Evolutionary conservation across 1,284 basidiomycete genomes (phyloP), one percentile per base, ranked within the genome.

Genomic region (Peniophora sp.): DNA sequence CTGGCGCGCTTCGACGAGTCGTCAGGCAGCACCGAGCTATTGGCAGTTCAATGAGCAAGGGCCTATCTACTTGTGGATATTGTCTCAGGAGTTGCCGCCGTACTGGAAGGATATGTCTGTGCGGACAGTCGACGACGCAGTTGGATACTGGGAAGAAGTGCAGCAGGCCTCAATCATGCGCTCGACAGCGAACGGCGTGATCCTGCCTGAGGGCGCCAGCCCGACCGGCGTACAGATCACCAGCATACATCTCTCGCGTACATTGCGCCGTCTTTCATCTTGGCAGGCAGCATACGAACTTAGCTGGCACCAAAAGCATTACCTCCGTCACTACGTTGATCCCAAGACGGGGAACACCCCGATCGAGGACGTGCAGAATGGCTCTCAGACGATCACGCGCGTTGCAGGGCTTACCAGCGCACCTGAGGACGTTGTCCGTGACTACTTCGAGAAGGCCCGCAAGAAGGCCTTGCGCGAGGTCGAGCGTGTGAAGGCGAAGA

Each of bases 221-320:
- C 53, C 54, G 17, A 58, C 58, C 3, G 60, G 60, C 51, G 52
- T 59, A 23, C 59, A 56, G 51, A 56, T 60, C 45, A 59, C 53
- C 25, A 51, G 66, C 17, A 62, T 60, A 52, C 48, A 23, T 48
- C 53, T 72, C 25, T 68, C 67, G 49, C 71, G 71, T 55, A 71
- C 72, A 23, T 65, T 83, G 19, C 75, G 77, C 44, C 77, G 82
- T 17, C 55, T 62, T n/a, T 66, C 65, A 1, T 79, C 82, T 1
- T 89, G 86, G 86, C 73, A 66, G 32, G 58, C 72, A 6, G 64
- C 70, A 3, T 89, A 88, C 57, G 69, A 69, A 43, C 63, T 89
- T 43, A 83, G 84, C 0, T 81, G 77, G 75, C 75, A 81, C 59
- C 86, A 89, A 62, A 75, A 67, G 45, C 77, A 78, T 55, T 88